These are phyloP conservation scores for Cyberlindnera mississippiensis DNA, from an alignment of 805 yeast genomes.

Conservation along the genomic window DNA sequence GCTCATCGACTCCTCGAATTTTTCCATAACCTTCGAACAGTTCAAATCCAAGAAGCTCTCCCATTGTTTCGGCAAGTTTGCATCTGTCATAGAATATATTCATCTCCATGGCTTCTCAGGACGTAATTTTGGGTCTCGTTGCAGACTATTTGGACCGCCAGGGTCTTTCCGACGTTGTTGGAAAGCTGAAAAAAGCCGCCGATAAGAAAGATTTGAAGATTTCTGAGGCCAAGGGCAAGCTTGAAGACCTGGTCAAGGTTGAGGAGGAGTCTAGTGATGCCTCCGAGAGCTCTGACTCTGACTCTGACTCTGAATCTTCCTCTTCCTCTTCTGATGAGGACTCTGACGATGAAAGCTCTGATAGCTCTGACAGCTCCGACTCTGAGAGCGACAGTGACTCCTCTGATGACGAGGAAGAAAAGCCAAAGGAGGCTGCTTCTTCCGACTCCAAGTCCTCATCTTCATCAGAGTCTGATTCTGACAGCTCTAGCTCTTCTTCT, in stretches of 20 bases:
- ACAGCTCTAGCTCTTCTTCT: constrained; percentile 17
- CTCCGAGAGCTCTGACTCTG: constrained; percentile 6
- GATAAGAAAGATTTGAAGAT: constrained; percentile 17
- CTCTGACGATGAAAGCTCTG: constrained; percentile 8
- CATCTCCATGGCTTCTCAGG: constrained; percentile 22
- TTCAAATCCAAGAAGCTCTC: too few species aligned
- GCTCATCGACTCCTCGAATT: too few species aligned
- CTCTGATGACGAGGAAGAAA: constrained; percentile 1
- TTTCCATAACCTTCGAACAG: too few species aligned
- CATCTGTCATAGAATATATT: neutral
- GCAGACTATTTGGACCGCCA: constrained; percentile 24
- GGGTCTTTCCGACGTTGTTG: constrained; percentile 15
- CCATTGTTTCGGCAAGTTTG: too few species aligned
- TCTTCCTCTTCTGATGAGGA: constrained; percentile 9
- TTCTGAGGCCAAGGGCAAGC: constrained; percentile 10
- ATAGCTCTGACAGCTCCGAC: neutral
- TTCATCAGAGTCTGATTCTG: constrained; percentile 26
- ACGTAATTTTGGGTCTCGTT: constrained; percentile 18
- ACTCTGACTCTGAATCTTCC: constrained; percentile 1
- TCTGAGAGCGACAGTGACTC: neutral
- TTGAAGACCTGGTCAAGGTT: constrained; percentile 16
- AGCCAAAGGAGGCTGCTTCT: constrained; percentile 4
- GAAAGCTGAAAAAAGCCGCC: constrained; percentile 20
- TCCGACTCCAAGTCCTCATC: neutral
- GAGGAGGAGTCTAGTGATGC: constrained; percentile 3